Percentiles rank a stretch among this genome's conserved stretches.
Evolutionary conservation across 164 flowering plant species (phyloP).

Genomic region (Aristolochia contorta): DNA sequence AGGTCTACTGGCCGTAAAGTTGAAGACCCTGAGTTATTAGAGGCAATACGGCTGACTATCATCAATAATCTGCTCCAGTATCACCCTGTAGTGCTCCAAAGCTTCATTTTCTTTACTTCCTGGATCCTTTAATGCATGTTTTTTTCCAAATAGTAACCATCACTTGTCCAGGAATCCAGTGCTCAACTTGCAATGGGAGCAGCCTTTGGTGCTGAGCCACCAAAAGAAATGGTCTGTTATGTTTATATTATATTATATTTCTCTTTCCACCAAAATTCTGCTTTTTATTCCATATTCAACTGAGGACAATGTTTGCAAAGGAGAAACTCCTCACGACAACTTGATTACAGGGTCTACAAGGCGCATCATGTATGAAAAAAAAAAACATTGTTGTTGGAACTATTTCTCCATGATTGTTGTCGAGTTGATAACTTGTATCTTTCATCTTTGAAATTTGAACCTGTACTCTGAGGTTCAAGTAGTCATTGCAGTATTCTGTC

Average conservation of each 20-base stretch:
- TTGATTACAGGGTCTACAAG: no score
- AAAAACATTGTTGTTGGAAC: no score
- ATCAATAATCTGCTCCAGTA: conserved; percentile 83
- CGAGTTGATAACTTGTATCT: no score
- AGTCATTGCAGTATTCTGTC: background rate
- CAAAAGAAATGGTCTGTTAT: conserved; percentile 43
- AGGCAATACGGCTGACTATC: conserved; percentile 90
- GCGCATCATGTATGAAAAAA: no score
- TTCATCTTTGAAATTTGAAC: background rate
- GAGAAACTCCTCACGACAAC: no score
- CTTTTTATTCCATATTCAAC: no score
- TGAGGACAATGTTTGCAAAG: no score
- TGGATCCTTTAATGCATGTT: background rate
- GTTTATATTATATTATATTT: background rate
- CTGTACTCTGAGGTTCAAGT: background rate
- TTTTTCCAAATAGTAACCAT: conserved; percentile 9
- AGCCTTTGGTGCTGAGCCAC: conserved; percentile 70
- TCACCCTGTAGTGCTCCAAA: conserved; percentile 61
- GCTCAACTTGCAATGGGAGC: conserved; percentile 81
- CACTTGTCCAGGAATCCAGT: conserved; percentile 79
- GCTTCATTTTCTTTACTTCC: no score
- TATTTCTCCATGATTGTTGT: no score
- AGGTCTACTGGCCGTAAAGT: conserved; percentile 90
- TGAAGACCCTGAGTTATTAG: conserved; percentile 91
- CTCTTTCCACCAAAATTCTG: background rate